Evolutionary conservation across 73 alveolate genomes (phyloP), one percentile per base, ranked within the genome.

Genomic region (Tetrahymena borealis): DNA sequence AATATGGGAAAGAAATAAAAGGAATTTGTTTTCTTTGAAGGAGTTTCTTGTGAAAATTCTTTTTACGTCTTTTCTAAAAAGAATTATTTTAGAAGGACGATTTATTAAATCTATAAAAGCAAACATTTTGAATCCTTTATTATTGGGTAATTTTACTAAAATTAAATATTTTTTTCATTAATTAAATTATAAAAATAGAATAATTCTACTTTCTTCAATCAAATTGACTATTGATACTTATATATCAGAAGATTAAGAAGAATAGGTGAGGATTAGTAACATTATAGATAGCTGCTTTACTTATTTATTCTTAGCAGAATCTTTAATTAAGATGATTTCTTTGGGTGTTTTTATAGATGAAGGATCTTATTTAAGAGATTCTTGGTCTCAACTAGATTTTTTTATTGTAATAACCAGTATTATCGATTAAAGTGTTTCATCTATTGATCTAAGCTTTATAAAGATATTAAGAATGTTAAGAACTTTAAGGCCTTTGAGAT

Each of bases 301-400:
- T 85, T 39, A 94, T 0, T 41, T 97, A 40, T 98, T 98, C 92
- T 78, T 97, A 42, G 78, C 96, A 11, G 99, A 98, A 94, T 95
- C 96, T 78, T 91, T 96, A 40, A 77, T 97, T 39, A 98, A 98
- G 94, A 38, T 96, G 4, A 96, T 98, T 78, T 98, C 99, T 79
- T 94, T 91, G 40, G 99, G 99, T 13, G 95, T 98, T 91, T 96
- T 97, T 15, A 41, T 96, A 79, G 99, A 97, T 79, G 97, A 96
- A n/a, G 90, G 94, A 7, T 91, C 98, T 38, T 98, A 98, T 94
- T 94, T 98, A 40, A 91, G 98, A 91, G 99, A 98, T 93, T 95
- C 97, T 90, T 98, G 99, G 99, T 97, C 97, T 95, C 90, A 94
- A 90, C 92, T 98, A 38, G 99, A 98, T 96, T 98, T 98, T 96